Percentiles rank a stretch among this genome's conserved stretches.
Evolutionary conservation across 805 yeast genomes (phyloP).

Genomic region (Wickerhamomyces subpelliculosus): DNA sequence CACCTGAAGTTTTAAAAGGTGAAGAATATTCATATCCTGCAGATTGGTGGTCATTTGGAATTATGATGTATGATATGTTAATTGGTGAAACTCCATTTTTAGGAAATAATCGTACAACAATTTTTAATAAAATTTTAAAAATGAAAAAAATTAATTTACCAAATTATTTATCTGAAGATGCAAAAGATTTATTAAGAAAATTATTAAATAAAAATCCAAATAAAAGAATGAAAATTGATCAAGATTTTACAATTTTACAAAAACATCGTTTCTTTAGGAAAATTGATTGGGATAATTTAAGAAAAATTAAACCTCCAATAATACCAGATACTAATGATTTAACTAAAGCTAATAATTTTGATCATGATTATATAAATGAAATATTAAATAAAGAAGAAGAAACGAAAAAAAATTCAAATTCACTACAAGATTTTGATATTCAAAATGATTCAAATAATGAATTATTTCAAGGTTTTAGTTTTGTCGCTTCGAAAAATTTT

Average conservation of each 20-base stretch:
- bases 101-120: conserved; percentile 63
- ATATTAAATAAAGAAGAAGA: conserved; percentile 9
- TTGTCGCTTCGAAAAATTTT: conserved; percentile 32
- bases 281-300: conserved; percentile 57
- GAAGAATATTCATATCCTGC: conserved; percentile 70
- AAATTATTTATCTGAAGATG: conserved; percentile 62
- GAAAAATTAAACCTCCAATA: conserved; percentile 58
- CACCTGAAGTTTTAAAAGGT: conserved; percentile 85
- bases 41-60: conserved; percentile 92
- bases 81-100: conserved; percentile 82
- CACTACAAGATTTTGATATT: conserved; percentile 5
- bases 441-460: too few relatives aligned
- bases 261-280: conserved; percentile 71
- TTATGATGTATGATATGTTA: conserved; percentile 69
- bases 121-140: conserved; percentile 62
- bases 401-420: background rate
- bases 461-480: conserved; percentile 38
- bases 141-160: conserved; percentile 60
- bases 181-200: conserved; percentile 62
- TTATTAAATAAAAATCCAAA: conserved; percentile 61
- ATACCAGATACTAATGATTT: conserved; percentile 71
- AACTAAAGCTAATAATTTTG: conserved; percentile 75
- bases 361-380: conserved; percentile 65
- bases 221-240: conserved; percentile 58
- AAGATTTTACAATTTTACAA: conserved; percentile 31